Evolutionary conservation across 176 grass and related monocot species (phyloP).

Genomic region (Thinopyrum elongatum): DNA sequence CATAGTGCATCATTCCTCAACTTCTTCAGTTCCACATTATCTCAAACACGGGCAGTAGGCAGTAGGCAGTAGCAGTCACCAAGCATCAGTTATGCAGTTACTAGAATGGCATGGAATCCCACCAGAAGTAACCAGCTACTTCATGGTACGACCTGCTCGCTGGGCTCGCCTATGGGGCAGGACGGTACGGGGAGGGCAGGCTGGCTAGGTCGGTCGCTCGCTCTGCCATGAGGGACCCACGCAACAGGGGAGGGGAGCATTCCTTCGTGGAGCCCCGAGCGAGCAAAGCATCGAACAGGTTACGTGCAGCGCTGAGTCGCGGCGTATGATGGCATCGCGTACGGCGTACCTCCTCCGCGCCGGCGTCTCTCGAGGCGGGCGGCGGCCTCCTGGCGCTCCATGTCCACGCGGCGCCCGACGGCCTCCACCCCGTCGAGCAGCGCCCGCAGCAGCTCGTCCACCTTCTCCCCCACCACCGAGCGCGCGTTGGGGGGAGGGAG

Average conservation of each 20-base stretch:
- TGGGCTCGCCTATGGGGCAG: not conserved
- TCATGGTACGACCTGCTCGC: no score
- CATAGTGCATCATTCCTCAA: not conserved
- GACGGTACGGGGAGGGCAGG: not conserved
- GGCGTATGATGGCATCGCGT: not conserved
- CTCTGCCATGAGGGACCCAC: not conserved
- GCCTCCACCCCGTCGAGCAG: constrained; percentile 29
- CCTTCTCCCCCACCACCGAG: no score
- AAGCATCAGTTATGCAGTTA: no score
- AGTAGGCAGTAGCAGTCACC: not conserved
- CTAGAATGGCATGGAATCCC: not conserved
- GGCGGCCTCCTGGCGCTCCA: constrained; percentile 55
- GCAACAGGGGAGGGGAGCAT: no score
- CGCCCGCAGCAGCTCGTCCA: no score
- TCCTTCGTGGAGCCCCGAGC: not conserved
- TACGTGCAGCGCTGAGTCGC: not conserved
- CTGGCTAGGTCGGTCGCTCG: not conserved
- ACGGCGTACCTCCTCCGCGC: constrained; percentile 44
- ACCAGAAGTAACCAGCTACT: not conserved
- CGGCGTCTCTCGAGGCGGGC: constrained; percentile 55
- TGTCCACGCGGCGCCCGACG: constrained; percentile 55
- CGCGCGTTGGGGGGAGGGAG: no score
- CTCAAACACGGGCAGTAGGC: constrained; percentile 8
- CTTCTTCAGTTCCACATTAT: not conserved
- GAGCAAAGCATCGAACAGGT: constrained; percentile 18